Evolutionary conservation across 1,139 yeast species (phyloP), one percentile per base, ranked within the genome.

Genomic region (Martiniozyma asiatica): DNA sequence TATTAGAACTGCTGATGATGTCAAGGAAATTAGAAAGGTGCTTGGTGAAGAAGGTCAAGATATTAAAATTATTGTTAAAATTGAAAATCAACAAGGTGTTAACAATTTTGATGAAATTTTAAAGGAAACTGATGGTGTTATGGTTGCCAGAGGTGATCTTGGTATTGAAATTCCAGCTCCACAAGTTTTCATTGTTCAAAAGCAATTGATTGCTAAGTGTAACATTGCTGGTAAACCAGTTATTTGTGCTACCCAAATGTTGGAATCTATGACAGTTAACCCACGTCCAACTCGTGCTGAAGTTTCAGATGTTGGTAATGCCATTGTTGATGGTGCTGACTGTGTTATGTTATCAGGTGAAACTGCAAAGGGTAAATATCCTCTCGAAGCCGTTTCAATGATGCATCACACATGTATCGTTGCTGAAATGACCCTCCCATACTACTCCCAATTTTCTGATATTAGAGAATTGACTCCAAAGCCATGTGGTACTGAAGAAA

Each of bases 251-350:
- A 89, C 99, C 45, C 99, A 89, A 68, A 89, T 89, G 98, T 79
- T 89, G 62, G 99, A 89, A 67, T 84, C 96, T 38, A 89, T 89
- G 99, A 89, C 97, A 39, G 84, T 79, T 66, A 92, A 89, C 78
- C 99, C 99, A 59, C 80, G 98, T 65, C 98, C 99, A 63, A 89
- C 99, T 58, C 82, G 99, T 69, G 99, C 99, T 48, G 99, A 89
- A 68, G 97, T 89, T 42, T 79, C 94, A 35, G 99, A 89, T 62
- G 98, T 92, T 43, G 98, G 98, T 66, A 89, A 89, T 63, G 98
- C 98, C 49, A 80, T 92, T 50, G 74, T 89, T 58, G 99, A 89
- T 57, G 99, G 99, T 65, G 96, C 97, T 53, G 99, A 89, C 69
- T 89, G 97, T 79, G 95, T 87, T 57, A 89, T 89, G 98, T 74